These are phyloP conservation scores for Cutaneotrichosporon sp. DNA, from an alignment of 1,284 basidiomycete species.

Conservation along the genomic window DNA sequence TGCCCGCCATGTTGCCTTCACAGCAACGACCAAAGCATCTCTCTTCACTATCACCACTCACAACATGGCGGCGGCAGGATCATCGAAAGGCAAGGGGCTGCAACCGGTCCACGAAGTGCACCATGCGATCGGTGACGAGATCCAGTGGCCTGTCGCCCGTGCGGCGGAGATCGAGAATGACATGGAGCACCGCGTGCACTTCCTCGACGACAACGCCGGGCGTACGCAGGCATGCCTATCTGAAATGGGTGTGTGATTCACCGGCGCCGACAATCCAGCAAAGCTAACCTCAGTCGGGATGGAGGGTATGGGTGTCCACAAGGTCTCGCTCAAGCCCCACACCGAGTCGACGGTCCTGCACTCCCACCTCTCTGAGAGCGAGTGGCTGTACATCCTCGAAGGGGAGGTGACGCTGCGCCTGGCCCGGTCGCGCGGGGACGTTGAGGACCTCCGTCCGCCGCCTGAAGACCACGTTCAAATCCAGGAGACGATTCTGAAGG, in stretches of 20 bases:
- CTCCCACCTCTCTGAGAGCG: slow-evolving; percentile 23
- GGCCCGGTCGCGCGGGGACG: not conserved
- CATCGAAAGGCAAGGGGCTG: not conserved
- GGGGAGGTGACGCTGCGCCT: slow-evolving; percentile 20
- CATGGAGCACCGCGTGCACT: slow-evolving; percentile 21
- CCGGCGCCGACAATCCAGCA: too few relatives aligned
- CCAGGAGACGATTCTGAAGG: slow-evolving; percentile 1
- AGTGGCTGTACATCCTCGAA: slow-evolving; percentile 30
- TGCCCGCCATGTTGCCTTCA: too few relatives aligned
- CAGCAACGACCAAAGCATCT: too few relatives aligned
- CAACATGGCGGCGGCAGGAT: not conserved
- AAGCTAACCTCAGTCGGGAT: slow-evolving; percentile 20
- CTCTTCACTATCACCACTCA: too few relatives aligned
- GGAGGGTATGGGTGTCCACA: slow-evolving; percentile 24
- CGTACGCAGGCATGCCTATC: slow-evolving; percentile 19
- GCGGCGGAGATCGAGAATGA: slow-evolving; percentile 21
- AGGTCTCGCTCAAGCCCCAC: slow-evolving; percentile 19
- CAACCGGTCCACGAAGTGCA: not conserved
- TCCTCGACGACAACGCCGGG: slow-evolving; percentile 18
- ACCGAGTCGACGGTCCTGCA: slow-evolving; percentile 27
- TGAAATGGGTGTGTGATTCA: slow-evolving; percentile 23
- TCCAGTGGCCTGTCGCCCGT: slow-evolving; percentile 13
- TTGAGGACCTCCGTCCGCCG: slow-evolving; percentile 12
- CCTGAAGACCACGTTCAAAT: slow-evolving; percentile 1
- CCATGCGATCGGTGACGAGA: not conserved